Conservation (phyloP, 139 green algal genomes). For the Chlamydomonas asymmetrica region DNA sequence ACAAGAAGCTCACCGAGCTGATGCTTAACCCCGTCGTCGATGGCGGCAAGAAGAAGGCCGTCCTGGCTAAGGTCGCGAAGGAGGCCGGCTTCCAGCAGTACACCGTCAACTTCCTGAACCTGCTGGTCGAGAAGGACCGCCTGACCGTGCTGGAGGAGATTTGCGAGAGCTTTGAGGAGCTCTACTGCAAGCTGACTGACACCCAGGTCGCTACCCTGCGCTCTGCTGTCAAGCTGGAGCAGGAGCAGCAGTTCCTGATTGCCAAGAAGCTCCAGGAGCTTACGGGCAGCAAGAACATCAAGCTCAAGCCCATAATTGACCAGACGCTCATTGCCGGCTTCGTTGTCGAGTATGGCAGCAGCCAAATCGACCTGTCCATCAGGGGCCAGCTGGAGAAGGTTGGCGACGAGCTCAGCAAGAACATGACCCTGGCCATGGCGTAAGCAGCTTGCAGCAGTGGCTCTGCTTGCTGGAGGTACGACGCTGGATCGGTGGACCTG, state of each 20-base stretch:
- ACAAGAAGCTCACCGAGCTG: slow-evolving; percentile 73
- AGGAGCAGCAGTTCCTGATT: slow-evolving; percentile 99
- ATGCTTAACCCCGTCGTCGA: slow-evolving; percentile 86
- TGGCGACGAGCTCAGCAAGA: slow-evolving; percentile 35
- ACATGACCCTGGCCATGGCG: slow-evolving; percentile 34
- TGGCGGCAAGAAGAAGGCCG: slow-evolving; percentile 85
- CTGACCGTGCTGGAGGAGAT: slow-evolving; percentile 83
- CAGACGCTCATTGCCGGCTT: slow-evolving; percentile 93
- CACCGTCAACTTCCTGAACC: slow-evolving; percentile 96
- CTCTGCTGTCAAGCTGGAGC: slow-evolving; percentile 95
- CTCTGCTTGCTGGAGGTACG: not conserved
- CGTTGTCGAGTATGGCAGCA: slow-evolving; percentile 91
- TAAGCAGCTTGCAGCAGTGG: slow-evolving; percentile 17
- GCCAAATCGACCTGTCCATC: slow-evolving; percentile 95
- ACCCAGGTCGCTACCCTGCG: slow-evolving; percentile 94
- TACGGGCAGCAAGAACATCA: slow-evolving; percentile 99
- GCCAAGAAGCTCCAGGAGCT: slow-evolving; percentile 99
- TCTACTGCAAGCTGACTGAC: slow-evolving; percentile 96
- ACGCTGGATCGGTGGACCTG: no score
- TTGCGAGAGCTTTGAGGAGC: slow-evolving; percentile 87
- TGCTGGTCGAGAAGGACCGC: slow-evolving; percentile 92
- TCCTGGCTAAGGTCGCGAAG: slow-evolving; percentile 81
- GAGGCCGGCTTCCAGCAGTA: slow-evolving; percentile 75
- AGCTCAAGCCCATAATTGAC: slow-evolving; percentile 97
- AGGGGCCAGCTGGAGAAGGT: slow-evolving; percentile 90